Base-by-base conservation (phyloP, 164 flowering plant species). In the Santalum album region DNA sequence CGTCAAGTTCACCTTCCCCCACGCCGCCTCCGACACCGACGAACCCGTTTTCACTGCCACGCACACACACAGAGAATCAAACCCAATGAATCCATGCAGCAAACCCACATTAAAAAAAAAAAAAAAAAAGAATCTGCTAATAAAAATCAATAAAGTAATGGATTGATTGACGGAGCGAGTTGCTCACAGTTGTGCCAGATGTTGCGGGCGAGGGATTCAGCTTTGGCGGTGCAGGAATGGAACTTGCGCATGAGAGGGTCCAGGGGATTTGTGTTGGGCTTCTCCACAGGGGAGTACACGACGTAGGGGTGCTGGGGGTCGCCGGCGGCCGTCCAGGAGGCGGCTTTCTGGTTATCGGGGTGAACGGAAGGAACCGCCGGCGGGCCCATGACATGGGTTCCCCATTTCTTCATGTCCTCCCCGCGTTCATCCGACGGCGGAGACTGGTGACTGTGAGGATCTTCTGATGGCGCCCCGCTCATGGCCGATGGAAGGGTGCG, bases 321-420 rank as follows among this genome's bases (percentile, higher is more conserved):
- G 14, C 59, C 59, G 14, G 77, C 78, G 14, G 78, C 78, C 6
- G 51, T 60, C 86, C 82, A 80, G 14, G 46, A 24, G 42, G 96
- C 89, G 14, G 90, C 90, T 42, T 75, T 63, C 64, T 87, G 76
- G 60, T 87, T 82, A 56, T 75, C 79, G 0, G 92, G 96, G 58
- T 81, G 92, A 16, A 65, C 45, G 0, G 82, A 67, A 11, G 95
- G 87, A 20, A 53, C 70, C 0, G 87, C 80, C 1, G 92, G 92
- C 2, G 74, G 26, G 2, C 92, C 90, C 91, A 84, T 87, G 27
- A 79, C 49, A 45, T 76, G 73, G 25, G 91, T 84, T 1, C 91
- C 96, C 90, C 88, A 82, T 57, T 78, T 79, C 69, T 75, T 73
- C 0, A 49, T 38, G 3, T 49, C 58, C 24, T 57, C 72, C 7